Evolutionary conservation across 306 rosid genomes (phyloP).

Genomic region (Lathyrus aphaca): DNA sequence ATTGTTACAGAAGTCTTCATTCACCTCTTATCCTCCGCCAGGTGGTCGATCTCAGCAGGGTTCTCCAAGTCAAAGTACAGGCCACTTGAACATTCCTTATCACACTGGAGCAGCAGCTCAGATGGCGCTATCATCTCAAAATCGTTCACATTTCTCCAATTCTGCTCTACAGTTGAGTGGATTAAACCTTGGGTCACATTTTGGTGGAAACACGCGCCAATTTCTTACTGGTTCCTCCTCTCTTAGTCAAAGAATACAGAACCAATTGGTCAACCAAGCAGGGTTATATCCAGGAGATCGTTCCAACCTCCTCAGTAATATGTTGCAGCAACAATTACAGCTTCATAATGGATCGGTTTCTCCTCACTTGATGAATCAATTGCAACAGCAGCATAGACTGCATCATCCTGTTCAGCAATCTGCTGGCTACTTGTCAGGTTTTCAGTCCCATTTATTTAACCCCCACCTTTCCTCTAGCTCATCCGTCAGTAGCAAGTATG

Average conservation of each 20-base stretch:
- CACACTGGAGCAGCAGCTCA: constrained; percentile 48
- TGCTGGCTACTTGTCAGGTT: constrained; percentile 52
- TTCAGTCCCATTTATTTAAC: constrained; percentile 50
- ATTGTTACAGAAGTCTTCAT: constrained; percentile 49
- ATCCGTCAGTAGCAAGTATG: constrained; percentile 43
- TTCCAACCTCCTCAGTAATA: constrained; percentile 59
- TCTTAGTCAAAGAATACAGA: constrained; percentile 51
- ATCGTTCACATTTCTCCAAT: constrained; percentile 50
- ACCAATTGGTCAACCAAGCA: constrained; percentile 49
- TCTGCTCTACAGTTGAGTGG: constrained; percentile 53
- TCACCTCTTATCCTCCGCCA: constrained; percentile 65
- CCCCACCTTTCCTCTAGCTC: constrained; percentile 49
- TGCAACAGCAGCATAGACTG: constrained; percentile 56
- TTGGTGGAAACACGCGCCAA: constrained; percentile 48
- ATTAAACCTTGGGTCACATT: constrained; percentile 50
- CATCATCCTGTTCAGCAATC: constrained; percentile 53
- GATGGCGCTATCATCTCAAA: constrained; percentile 51
- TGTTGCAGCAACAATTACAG: constrained; percentile 83
- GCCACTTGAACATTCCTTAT: constrained; percentile 49
- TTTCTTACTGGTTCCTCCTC: constrained; percentile 49
- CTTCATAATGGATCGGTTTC: constrained; percentile 57
- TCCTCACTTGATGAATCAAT: constrained; percentile 51
- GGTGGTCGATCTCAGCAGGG: constrained; percentile 49
- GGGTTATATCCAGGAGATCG: constrained; percentile 61
- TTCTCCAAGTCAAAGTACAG: constrained; percentile 51